Evolutionary conservation across 257 asterid species (phyloP), one percentile per base, ranked within the genome.

Genomic region (Fraxinus excelsior): DNA sequence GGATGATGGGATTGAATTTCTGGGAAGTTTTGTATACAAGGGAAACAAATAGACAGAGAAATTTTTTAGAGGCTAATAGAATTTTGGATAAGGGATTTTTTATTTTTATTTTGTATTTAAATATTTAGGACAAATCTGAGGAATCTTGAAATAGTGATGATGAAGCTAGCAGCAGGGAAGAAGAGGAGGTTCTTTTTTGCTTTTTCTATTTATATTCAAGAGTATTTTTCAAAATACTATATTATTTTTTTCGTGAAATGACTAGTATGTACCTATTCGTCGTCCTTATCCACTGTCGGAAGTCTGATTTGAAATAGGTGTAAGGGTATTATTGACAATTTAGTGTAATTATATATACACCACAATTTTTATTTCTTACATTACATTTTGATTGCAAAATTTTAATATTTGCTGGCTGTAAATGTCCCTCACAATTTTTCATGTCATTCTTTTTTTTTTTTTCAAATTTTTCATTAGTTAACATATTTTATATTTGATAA

Each of bases 241-340:
- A 11, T 42, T 79, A 68, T 29, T 73, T 73, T 32, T 11, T 68
- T 37, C 18, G 26, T 23, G 10, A 26, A 67, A 77, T 72, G 71
- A 70, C 90, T 13, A 44, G 7, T 65, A 42, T 73, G 25, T 78
- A 83, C 87, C 68, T 58, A 49, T 0, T 14, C 14, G 76, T 70
- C 81, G 75, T 81, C 83, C 86, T 86, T 86, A 86, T 86, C 90
- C 86, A 0, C 74, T 77, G 4, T 80, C 70, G 80, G 67, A 28
- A 34, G 2, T 1, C 40, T 73, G 32, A 51, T 31, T 49, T 73
- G 70, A 80, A 70, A 37, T 46, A 44, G 44, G 62, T 26, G 35
- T 13, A 80, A 70, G 89, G 89, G 80, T 29, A 83, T 0, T 3
- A 18, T 40, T 42, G 89, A 11, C 31, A 68, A 31, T 58, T 16